Evolutionary conservation across 2,329 filamentous ascomycete species (phyloP).

Genomic region (Penicillium sclerotiorum): DNA sequence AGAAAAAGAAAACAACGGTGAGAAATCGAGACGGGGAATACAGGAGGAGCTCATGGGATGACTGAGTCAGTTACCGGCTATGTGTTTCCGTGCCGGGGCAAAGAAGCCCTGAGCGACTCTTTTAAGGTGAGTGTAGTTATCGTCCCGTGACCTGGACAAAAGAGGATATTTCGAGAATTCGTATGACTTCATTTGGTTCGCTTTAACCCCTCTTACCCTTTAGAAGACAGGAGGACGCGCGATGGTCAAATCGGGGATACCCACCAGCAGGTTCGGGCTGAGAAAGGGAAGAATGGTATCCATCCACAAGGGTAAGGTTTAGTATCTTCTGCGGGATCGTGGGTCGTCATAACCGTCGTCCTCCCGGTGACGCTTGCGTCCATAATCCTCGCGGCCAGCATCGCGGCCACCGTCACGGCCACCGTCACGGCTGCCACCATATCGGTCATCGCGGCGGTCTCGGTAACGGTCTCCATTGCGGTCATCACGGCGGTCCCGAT

Average conservation of each 20-base stretch:
- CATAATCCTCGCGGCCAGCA: conserved; percentile 55
- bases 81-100: conserved; percentile 8
- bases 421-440: conserved; percentile 51
- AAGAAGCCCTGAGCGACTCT: conserved; percentile 4
- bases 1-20: conserved; percentile 11
- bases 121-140: conserved; percentile 2
- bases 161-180: conserved; percentile 33
- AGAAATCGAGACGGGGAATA: conserved; percentile 30
- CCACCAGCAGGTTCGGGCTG: conserved; percentile 45
- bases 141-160: too few species aligned
- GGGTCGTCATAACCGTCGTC: conserved; percentile 78
- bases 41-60: conserved; percentile 19
- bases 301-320: conserved; percentile 24
- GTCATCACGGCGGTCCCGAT: conserved; percentile 32
- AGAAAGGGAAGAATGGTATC: conserved; percentile 20
- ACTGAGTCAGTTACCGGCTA: conserved; percentile 3
- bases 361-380: conserved; percentile 72
- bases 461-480: conserved; percentile 56
- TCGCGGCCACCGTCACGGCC: conserved; percentile 49
- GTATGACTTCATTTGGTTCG: conserved; percentile 17
- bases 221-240: conserved; percentile 27
- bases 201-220: conserved; percentile 42
- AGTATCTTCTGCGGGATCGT: conserved; percentile 63
- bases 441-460: conserved; percentile 43
- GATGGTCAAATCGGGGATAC: conserved; percentile 42